A percentile compares a stretch with the other conserved stretches of the same genome.
phyloP scores from a whole-genome alignment of 2,329 filamentous ascomycete genomes.

The Arthrobotrys conoides region DNA sequence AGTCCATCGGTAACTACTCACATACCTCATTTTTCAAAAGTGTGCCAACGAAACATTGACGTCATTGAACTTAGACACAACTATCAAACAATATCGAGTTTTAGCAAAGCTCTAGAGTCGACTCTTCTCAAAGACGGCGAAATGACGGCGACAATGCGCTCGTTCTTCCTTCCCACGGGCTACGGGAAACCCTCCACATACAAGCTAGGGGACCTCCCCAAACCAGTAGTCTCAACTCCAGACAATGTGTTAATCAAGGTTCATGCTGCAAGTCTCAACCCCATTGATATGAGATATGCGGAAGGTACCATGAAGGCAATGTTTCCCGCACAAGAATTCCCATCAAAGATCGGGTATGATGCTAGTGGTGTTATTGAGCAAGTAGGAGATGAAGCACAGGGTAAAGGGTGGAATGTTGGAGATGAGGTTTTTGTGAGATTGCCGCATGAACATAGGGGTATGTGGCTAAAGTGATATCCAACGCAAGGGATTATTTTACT shows the following conservation, averaged over 20 bases:
- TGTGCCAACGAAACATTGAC: too few species aligned
- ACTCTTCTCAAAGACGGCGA: background rate
- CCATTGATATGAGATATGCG: conserved; percentile 69
- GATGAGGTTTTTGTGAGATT: conserved; percentile 67
- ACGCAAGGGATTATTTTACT: background rate
- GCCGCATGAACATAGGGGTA: conserved; percentile 65
- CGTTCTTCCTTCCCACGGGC: conserved; percentile 50
- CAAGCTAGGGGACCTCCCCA: conserved; percentile 55
- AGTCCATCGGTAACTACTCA: too few species aligned
- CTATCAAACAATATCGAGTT: background rate
- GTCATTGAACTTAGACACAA: too few species aligned
- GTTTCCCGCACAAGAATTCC: conserved; percentile 65
- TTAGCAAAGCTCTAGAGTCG: too few species aligned
- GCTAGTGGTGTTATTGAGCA: conserved; percentile 67
- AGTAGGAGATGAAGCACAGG: conserved; percentile 65
- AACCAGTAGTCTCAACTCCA: conserved; percentile 61
- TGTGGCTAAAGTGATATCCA: background rate
- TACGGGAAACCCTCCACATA: conserved; percentile 50
- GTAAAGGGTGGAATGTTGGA: conserved; percentile 66
- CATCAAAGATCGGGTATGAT: conserved; percentile 69
- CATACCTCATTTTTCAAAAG: too few species aligned
- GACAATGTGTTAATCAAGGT: conserved; percentile 67
- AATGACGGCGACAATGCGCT: conserved; percentile 36
- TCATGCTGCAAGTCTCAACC: conserved; percentile 69
- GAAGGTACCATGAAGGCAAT: conserved; percentile 66